Evolutionary conservation across 1,284 basidiomycete genomes (phyloP), one percentile per base, ranked within the genome.

Genomic region (Coniferiporia weirii): DNA sequence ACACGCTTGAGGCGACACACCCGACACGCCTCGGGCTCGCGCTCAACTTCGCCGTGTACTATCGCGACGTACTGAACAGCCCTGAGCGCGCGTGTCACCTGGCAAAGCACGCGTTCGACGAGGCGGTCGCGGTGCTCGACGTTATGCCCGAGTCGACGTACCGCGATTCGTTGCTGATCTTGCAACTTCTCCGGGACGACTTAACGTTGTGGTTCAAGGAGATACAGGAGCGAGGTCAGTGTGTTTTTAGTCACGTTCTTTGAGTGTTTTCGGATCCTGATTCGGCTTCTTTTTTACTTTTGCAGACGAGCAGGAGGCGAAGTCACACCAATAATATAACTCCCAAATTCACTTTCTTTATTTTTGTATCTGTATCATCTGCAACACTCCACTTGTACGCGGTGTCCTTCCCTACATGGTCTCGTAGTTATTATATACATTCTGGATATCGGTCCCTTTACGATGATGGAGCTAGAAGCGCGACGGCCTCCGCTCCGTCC

Each of bases 41-140:
- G 47, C 82, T 98, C 69, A 98, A 97, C 79, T 97, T 98, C 76
- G 91, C 93, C 51, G 94, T 98, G 64, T 98, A 94, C 78, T 97
- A 93, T 77, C 95, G 96, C 75, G 94, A 97, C 75, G 95, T 97
- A 70, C 82, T 89, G 69, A 91, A 92, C 76, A 91, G 88, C 68
- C 93, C 94, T 60, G 91, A 95, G 72, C 82, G 91, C 64, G 95
- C 94, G 50, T 95, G 93, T 75, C 92, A 94, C 73, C 82, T 97
- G 64, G 95, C 85, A 1, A 87, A 88, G 66, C 82, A 83, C 63
- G 84, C 85, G 1, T 86, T 87, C 63, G 86, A 87, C 66, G 84
- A 86, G 64, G 86, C 85, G 0, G 76, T 88, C 35, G 68, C 73
- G 38, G 76, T 77, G 27, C 72, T 84, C 58, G 72, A 75, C 47